phyloP scores from a whole-genome alignment of 495 filamentous ascomycete species.

The Talaromyces wortmannii region DNA sequence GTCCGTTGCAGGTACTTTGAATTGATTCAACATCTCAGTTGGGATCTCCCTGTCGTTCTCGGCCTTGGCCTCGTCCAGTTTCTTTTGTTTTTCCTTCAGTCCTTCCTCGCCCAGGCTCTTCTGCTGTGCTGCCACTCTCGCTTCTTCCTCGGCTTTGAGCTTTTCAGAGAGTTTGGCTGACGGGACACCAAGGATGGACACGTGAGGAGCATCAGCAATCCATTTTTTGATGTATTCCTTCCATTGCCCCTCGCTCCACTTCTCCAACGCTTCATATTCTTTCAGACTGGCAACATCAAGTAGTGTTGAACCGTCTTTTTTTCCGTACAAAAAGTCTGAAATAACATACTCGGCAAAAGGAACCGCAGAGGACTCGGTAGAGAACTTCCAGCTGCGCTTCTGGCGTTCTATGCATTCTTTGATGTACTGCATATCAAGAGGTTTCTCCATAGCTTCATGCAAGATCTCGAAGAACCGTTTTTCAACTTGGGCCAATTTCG shows the following conservation, averaged over 20 bases:
- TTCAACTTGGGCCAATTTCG: constrained; percentile 76
- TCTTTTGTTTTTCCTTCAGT: constrained; percentile 62
- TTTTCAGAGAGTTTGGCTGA: constrained; percentile 63
- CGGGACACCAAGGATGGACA: constrained; percentile 83
- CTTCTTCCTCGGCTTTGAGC: constrained; percentile 64
- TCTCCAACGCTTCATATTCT: constrained; percentile 69
- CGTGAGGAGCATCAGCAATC: constrained; percentile 78
- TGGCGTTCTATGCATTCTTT: constrained; percentile 76
- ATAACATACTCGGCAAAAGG: constrained; percentile 79
- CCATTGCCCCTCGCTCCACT: constrained; percentile 82
- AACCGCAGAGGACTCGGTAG: constrained; percentile 65
- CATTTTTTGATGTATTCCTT: constrained; percentile 71
- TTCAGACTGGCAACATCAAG: constrained; percentile 57
- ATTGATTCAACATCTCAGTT: constrained; percentile 65
- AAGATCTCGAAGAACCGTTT: constrained; percentile 78
- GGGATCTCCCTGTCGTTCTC: constrained; percentile 80
- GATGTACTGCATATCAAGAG: constrained; percentile 84
- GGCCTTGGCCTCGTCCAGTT: constrained; percentile 70
- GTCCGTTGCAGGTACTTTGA: constrained; percentile 72
- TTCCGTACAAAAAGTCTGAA: constrained; percentile 85
- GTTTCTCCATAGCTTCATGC: constrained; percentile 68
- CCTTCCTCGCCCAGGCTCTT: constrained; percentile 57
- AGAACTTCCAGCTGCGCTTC: constrained; percentile 68
- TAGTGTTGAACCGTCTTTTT: constrained; percentile 75
- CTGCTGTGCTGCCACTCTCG: constrained; percentile 48